Evolutionary conservation across 2,329 filamentous ascomycete genomes (phyloP), one percentile per base, ranked within the genome.

Genomic region (Beauveria sp.): DNA sequence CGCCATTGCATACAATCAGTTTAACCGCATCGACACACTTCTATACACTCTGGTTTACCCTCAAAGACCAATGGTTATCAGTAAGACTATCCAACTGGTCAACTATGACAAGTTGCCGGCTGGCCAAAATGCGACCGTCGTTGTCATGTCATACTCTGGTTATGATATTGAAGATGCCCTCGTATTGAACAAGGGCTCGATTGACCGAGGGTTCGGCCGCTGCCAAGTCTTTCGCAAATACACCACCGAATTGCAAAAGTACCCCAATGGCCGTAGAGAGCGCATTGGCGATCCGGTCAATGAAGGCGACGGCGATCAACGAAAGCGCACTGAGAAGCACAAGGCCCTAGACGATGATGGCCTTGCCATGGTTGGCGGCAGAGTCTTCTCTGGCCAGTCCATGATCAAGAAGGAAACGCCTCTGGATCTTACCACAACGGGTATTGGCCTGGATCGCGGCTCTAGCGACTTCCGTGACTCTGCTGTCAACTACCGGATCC

Each of bases 91-190:
- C 66, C 91, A 99, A 75, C 83, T 99, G 26, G 91, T 96, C 67
- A 92, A 96, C 68, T 99, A 98, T 72, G 95, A 99, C 76, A 96
- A 97, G 72, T 86, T 99, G 16, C 95, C 95, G 0, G 95, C 95
- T 5, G 95, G 95, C 0, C 95, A 99, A 71, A 98, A 97, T 65
- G 96, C 95, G 5, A 96, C 91, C 1, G 95, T 99, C 28, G 95
- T 96, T 6, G 95, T 99, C 76, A 99, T 99, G 95, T 98, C 93
- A 54, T 99, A 95, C 76, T 98, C 93, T 12, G 95, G 95, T 26
- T 99, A 99, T 76, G 95, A 99, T 85, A 99, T 99, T 68, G 95
- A 99, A 80, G 95, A 99, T 80, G 95, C 95, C 10, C 82, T 99
- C 20, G 93, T 99, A 2, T 75, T 99, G 64, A 99, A 99, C 79